Conservation (phyloP, 2,329 filamentous ascomycete genomes). For the Aspergillus hiratsukae region DNA sequence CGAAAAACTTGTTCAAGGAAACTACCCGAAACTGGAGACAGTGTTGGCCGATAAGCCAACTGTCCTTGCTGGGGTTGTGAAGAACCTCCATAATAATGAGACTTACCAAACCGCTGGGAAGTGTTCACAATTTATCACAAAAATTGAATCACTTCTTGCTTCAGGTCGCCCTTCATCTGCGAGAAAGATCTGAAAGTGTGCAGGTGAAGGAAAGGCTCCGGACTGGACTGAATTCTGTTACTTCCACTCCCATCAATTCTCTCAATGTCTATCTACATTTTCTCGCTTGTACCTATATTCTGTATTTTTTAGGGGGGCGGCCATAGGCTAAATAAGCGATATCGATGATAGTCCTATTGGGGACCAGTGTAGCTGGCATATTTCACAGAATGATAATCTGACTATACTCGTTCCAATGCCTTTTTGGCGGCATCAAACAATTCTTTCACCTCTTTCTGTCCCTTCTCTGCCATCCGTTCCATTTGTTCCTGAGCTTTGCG, state of each 20-base stretch:
- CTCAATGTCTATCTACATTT: background rate
- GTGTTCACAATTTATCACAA: constrained; percentile 33
- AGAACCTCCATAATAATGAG: constrained; percentile 37
- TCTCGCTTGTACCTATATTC: background rate
- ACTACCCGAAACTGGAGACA: constrained; percentile 24
- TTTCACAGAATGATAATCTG: background rate
- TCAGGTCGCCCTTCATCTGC: constrained; percentile 15
- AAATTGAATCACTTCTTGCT: constrained; percentile 34
- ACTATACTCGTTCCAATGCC: constrained; percentile 31
- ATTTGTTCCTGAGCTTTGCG: constrained; percentile 45
- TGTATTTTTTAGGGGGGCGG: background rate
- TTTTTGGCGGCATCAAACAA: constrained; percentile 41
- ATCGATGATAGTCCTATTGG: no score
- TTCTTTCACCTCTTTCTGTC: constrained; percentile 44
- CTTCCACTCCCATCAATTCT: background rate
- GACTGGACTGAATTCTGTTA: constrained; percentile 8
- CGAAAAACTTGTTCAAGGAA: constrained; percentile 29
- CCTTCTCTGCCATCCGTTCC: constrained; percentile 45
- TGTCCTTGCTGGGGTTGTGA: constrained; percentile 29
- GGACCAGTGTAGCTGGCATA: background rate
- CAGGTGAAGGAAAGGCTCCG: constrained; percentile 5
- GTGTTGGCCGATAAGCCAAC: constrained; percentile 18
- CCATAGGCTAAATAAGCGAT: no score
- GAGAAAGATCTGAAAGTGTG: constrained; percentile 21
- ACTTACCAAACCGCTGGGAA: constrained; percentile 38